These are phyloP conservation scores for Daphne laureola DNA, from an alignment of 441 rosid species.

Conservation along the genomic window DNA sequence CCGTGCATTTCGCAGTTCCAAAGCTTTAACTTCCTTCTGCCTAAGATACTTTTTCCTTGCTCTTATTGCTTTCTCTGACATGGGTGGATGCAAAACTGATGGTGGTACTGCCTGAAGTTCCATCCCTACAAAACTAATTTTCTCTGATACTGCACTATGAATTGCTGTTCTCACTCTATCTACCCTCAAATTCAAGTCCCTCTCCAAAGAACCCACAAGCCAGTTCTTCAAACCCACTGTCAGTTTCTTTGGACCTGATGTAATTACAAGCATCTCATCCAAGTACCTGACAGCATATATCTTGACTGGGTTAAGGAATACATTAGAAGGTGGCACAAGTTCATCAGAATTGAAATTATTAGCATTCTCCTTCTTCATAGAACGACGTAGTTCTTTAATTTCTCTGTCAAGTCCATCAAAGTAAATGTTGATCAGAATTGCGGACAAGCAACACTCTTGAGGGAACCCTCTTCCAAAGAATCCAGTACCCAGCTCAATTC, in stretches of 20 bases:
- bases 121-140: conserved; percentile 67
- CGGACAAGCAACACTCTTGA: conserved; percentile 66
- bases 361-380: conserved; percentile 39
- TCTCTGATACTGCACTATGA: conserved; percentile 73
- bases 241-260: conserved; percentile 67
- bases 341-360: conserved; percentile 27
- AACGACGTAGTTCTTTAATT: conserved; percentile 54
- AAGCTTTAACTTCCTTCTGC: conserved; percentile 69
- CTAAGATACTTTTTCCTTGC: conserved; percentile 78
- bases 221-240: conserved; percentile 52
- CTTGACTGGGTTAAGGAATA: conserved; percentile 60
- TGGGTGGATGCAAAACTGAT: conserved; percentile 68
- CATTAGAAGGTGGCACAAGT: conserved; percentile 24
- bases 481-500: conserved; percentile 54
- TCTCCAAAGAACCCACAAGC: conserved; percentile 45
- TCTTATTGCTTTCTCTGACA: conserved; percentile 75
- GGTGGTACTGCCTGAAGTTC: conserved; percentile 86
- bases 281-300: conserved; percentile 67
- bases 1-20: conserved; percentile 65
- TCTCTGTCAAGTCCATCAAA: conserved; percentile 58
- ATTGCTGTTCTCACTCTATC: conserved; percentile 52
- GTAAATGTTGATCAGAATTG: conserved; percentile 60
- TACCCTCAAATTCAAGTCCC: conserved; percentile 47
- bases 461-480: conserved; percentile 69
- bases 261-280: conserved; percentile 71